Evolutionary conservation across 441 rosid genomes (phyloP).

Genomic region (Metrosideros polymorpha): DNA sequence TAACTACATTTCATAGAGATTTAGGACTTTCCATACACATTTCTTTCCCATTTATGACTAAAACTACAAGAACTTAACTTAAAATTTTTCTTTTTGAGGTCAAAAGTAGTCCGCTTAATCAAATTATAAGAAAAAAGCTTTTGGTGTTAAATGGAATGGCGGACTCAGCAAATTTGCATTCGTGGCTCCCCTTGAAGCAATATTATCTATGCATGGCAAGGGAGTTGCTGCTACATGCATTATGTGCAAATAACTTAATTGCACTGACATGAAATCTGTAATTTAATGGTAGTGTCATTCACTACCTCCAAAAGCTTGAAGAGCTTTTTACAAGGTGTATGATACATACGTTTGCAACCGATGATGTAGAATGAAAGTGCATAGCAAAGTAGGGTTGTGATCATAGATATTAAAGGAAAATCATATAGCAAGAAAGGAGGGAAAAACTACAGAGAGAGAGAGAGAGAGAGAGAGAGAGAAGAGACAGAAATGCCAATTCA

Average conservation of each 20-base stretch:
- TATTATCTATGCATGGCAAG: no score
- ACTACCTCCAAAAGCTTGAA: background rate
- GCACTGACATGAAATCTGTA: background rate
- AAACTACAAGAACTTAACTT: no score
- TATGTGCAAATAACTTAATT: fast-evolving
- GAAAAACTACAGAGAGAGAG: no score
- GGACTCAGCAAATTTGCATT: background rate
- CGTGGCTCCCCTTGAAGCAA: fast-evolving
- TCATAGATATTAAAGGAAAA: background rate
- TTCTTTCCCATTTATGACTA: no score
- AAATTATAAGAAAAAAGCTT: background rate
- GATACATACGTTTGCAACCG: background rate
- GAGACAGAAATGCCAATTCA: no score
- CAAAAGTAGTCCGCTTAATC: background rate
- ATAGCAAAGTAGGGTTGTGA: fast-evolving
- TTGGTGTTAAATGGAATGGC: background rate
- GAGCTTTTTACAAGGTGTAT: background rate
- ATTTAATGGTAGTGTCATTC: fast-evolving
- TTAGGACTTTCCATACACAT: no score
- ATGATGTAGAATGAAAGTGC: background rate
- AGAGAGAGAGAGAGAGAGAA: no score
- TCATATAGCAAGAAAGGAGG: no score
- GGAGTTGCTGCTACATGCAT: background rate
- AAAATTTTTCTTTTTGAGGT: background rate
- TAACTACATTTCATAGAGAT: no score